Conservation (phyloP, 192 early-diverging fungal genomes). For the Chytriomyces hyalinus region DNA sequence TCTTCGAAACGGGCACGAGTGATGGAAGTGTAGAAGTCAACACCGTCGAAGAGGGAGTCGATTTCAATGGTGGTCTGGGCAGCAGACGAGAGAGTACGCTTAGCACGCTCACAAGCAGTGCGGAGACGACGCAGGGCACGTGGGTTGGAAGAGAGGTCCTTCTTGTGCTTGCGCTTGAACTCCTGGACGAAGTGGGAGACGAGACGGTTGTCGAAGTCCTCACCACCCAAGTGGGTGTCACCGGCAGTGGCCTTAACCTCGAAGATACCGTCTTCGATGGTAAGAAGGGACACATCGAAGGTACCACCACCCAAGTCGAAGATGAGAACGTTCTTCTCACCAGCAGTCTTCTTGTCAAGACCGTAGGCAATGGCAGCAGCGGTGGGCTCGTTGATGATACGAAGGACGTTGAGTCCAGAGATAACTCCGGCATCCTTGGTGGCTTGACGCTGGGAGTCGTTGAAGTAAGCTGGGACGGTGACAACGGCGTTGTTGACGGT, state of each 20-base stretch:
- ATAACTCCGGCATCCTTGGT: slow-evolving; percentile 99
- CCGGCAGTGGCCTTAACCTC: slow-evolving; percentile 98
- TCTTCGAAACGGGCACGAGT: slow-evolving; percentile 99
- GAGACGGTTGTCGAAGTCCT: slow-evolving; percentile 99
- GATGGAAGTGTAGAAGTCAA: slow-evolving; percentile 98
- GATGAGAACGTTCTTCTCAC: slow-evolving; percentile 93
- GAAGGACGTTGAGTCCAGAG: slow-evolving; percentile 94
- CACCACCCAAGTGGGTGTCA: slow-evolving; percentile 98
- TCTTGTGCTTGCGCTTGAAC: slow-evolving; percentile 99
- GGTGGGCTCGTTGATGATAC: slow-evolving; percentile 99
- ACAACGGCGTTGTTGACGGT: slow-evolving; percentile 91
- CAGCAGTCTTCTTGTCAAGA: slow-evolving; percentile 91
- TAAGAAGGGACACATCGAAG: slow-evolving; percentile 96
- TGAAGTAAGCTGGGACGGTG: slow-evolving; percentile 98
- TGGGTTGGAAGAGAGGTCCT: slow-evolving; percentile 88
- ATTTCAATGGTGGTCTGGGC: slow-evolving; percentile 95
- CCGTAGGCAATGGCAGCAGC: slow-evolving; percentile 99
- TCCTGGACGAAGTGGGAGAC: slow-evolving; percentile 93
- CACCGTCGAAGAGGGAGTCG: slow-evolving; percentile 95
- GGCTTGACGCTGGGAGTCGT: slow-evolving; percentile 99
- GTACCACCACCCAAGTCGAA: slow-evolving; percentile 99
- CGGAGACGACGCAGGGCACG: slow-evolving; percentile 96
- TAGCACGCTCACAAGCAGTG: slow-evolving; percentile 96
- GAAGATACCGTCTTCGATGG: slow-evolving; percentile 97
- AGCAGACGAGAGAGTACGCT: slow-evolving; percentile 93